Base-by-base conservation (phyloP, 2,329 filamentous ascomycete genomes). In the Aspergillus spinulosporus region DNA sequence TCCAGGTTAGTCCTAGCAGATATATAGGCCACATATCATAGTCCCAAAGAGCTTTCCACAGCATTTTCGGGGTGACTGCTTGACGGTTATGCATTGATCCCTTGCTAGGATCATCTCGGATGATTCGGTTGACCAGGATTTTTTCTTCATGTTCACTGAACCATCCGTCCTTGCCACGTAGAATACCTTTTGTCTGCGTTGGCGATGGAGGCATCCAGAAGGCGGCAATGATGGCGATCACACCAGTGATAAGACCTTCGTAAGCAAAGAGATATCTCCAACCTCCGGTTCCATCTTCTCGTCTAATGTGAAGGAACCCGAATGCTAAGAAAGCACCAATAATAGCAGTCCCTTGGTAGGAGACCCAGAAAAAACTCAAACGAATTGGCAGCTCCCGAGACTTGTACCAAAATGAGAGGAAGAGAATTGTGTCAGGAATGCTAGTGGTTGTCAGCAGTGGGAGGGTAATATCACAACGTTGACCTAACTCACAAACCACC, bases 371-470 rank as follows among this genome's bases (percentile, higher is more conserved):
- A 65, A 80, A 84, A 62, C 84, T 83, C 14, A 92, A 74, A 1
- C 89, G 82, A 8, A 82, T 80, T 0, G 88, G 87, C 0, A 92
- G 76, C 68, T 92, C 89, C 51, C 80, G 80, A 0, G 84, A 84
- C 45, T 84, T 91, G 74, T 91, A 92, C 72, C 88, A 92, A 70
- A 92, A 92, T 3, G 84, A 86, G 4, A 90, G 76, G 71, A 87
- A 91, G 0, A 77, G 65, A 11, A 77, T 75, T 0, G 73, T 75
- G 15, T 77, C 74, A 2, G 74, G 73, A 44, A 77, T 77, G 56
- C 72, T 74, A 37, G 15, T 12, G 42, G 7, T 6, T 14, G 43
- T 63, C 47, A 66, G 49, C 11, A 26, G n/a, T 4, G 37, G 14
- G 14, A 31, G 6, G 5, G 3, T 85, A 74, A 0, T 9, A 42